Base-by-base conservation (phyloP, 345 rosid species). In the Hibiscus mutabilis region DNA sequence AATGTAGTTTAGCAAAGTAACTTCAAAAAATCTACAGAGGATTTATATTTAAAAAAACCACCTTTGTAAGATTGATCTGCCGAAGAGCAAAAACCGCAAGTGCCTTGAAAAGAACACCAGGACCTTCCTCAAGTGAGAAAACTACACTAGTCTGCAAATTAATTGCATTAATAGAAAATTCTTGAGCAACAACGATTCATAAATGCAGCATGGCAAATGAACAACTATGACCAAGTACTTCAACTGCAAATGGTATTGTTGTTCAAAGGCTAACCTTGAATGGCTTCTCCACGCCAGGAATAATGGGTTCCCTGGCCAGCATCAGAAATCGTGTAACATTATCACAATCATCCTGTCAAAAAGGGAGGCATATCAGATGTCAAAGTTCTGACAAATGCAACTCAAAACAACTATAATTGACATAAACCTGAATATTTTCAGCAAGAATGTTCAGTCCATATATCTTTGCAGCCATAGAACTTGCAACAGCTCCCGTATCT, bases 281-380 rank as follows among this genome's bases (percentile, higher is more conserved):
- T 58, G 90, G 94, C 83, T 84, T 84, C 72, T 85, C 85, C 0
- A 80, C 89, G 78, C 92, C 94, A 69, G 99, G 98, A 79, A 95
- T 95, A 63, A 95, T 85, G 31, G 99, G 99, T 70, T 95, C 99
- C 81, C 99, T 91, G 60, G 99, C 99, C 70, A 95, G 91, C 89
- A 92, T 95, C 70, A 95, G 82, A 79, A 95, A 95, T 70, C 98
- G 88, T 51, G 98, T 95, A 51, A 95, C 87, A 82, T 95, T 95
- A 78, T 92, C 91, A 59, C 79, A 80, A 76, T 89, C 92, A 78
- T 92, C 99, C 98, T 95, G 76, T 61, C 15, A 58, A 52, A 73
- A 62, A 56, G 51, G 56, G 55, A 71, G 64, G 3, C 24, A 68
- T 21, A 10, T 22, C 47, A 31, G 37, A 27, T 16, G 35, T 21